These are phyloP conservation scores for Polychytrium aggregatum DNA, from an alignment of 192 early-diverging fungal genomes.

Conservation along the genomic window DNA sequence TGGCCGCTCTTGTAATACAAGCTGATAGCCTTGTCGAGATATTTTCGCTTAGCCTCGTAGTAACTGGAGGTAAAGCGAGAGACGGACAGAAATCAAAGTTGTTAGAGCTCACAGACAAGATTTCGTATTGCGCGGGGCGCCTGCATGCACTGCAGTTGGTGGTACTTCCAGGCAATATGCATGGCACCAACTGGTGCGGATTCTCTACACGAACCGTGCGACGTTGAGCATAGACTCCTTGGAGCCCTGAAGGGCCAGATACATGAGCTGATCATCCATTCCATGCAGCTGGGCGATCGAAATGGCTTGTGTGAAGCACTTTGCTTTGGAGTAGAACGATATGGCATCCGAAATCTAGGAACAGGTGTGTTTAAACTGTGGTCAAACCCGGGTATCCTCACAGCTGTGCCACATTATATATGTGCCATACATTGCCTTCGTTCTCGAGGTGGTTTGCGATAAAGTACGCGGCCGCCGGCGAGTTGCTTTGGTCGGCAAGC, in stretches of 20 bases:
- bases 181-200: background rate
- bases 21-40: constrained; percentile 30
- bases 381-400: background rate
- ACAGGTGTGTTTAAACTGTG: background rate
- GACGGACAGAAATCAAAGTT: background rate
- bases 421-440: constrained; percentile 23
- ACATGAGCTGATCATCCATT: constrained; percentile 31
- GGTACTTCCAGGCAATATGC: too few relatives aligned
- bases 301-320: constrained; percentile 36
- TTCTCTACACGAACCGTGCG: constrained; percentile 20
- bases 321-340: constrained; percentile 29
- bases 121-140: too few relatives aligned
- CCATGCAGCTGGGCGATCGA: constrained; percentile 39
- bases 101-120: too few relatives aligned
- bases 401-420: background rate
- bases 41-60: constrained; percentile 18
- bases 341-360: constrained; percentile 34
- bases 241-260: constrained; percentile 33
- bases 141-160: too few relatives aligned
- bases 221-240: constrained; percentile 34
- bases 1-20: constrained; percentile 36
- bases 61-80: constrained; percentile 13
- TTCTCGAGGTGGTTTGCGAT: constrained; percentile 37
- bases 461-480: constrained; percentile 28
- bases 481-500: constrained; percentile 19